Evolutionary conservation across 148 eudicot species (phyloP), one percentile per base, ranked within the genome.

Genomic region (Salicornia ramosissima): DNA sequence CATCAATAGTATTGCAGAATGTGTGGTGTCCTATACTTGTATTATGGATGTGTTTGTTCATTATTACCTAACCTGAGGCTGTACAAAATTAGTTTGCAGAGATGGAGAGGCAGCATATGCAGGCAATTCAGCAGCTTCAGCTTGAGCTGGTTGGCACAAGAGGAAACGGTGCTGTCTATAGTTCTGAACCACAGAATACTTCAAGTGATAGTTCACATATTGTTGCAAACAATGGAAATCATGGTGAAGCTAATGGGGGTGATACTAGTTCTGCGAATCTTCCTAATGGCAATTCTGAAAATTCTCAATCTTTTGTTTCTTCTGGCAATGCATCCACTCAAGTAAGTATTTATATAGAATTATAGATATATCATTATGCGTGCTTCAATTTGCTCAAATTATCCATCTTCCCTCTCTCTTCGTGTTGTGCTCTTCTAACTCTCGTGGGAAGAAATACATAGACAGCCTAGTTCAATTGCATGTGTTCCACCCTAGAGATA

Each of bases 41-140:
- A 14, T 19, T 21, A 26, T 61, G n/a, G 28, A 46, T 15, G 24
- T 59, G 50, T 13, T 65, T 68, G 25, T 39, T 12, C 5, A 57
- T 18, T 60, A 54, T 76, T 56, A 34, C 50, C 67, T 71, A 5
- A 69, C 50, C 28, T 56, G 26, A 14, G 25, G 15, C 18, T 47
- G 15, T 52, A 43, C 5, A 10, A 26, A 65, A 22, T 66, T 83
- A 95, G 99, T 91, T 83, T 81, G 85, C 78, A 26, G 97, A 95
- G 83, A 78, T 91, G 93, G 99, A 90, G 75, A 88, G 96, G 79
- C 68, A 85, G 77, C 95, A 90, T 75, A n/a, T 84, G 71, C 96
- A 83, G 75, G 74, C 87, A 24, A 49, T 92, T 70, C 97, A 88
- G 73, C 92, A 84, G 71, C 91, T 87, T 72, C 96, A 90, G 81